Base-by-base conservation (phyloP, 148 eudicot genomes). In the Hydrangea macrophylla region DNA sequence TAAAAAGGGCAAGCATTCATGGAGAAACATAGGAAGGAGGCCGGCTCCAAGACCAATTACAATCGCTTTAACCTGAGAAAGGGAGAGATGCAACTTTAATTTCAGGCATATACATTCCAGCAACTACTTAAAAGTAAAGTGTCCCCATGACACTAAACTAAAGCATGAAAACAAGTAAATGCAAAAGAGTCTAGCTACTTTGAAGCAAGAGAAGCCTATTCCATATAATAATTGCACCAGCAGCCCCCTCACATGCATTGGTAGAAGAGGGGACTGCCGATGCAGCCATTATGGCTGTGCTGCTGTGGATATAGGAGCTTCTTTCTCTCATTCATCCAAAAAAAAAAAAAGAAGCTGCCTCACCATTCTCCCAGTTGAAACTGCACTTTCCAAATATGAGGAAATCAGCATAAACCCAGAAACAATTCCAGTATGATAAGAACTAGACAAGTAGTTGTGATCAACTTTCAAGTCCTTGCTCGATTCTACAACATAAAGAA, bases 31-130 rank as follows among this genome's bases (percentile, higher is more conserved):
- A 22, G 97, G 97, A 76, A 94, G 97, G 62, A 94, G 62, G 57
- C 99, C 99, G 61, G 99, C 99, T 73, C 99, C 97, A 64, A 94
- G 96, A 76, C 99, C 99, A 76, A 94, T 80, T 55, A 94, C 88
- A 81, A 84, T 84, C 15, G 91, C 65, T 75, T 79, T 77, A 28
- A 90, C 80, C 99, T 94, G 85, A 12, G 55, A 74, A 58, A 44
- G 58, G n/a, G 23, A 35, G 8, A 48, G 53, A 48, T 48, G 23
- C 53, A 48, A 48, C 53, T n/a, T 48, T 48, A 48, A 17, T 15
- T 15, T 48, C 53, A 48, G 53, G 6, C n/a, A 2, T 18, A 18
- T 48, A 48, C 11, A 48, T 15, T 7, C n/a, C 7, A 48, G 23
- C 23, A 48, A 48, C 39, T 3, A 35, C 45, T 64, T 25, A 44